Conservation (phyloP, 441 rosid genomes). For the Dalechampia spathulata region DNA sequence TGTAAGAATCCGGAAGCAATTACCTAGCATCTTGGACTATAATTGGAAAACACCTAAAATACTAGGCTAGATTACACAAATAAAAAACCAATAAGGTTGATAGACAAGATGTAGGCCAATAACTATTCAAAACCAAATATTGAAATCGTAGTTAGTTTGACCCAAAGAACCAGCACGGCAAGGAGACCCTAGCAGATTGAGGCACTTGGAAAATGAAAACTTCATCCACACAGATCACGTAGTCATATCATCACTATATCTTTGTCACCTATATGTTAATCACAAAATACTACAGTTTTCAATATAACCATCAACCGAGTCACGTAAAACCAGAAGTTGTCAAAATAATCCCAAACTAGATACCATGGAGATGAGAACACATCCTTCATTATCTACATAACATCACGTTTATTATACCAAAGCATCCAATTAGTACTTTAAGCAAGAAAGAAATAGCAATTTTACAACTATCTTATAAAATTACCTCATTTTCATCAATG, state of each 20-base stretch:
- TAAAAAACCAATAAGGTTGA: background rate
- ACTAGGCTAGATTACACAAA: background rate
- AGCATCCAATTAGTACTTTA: background rate
- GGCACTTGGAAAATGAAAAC: too few relatives aligned
- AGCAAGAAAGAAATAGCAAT: background rate
- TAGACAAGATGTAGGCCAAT: background rate
- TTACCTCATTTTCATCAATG: constrained; percentile 83
- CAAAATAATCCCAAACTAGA: background rate
- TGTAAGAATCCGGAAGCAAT: too few relatives aligned
- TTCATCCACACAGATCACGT: too few relatives aligned
- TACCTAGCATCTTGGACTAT: background rate
- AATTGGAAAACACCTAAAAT: background rate
- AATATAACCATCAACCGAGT: background rate
- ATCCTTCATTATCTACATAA: background rate
- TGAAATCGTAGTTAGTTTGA: too few relatives aligned
- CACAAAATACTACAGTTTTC: too few relatives aligned
- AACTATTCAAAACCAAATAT: too few relatives aligned
- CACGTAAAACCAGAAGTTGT: background rate
- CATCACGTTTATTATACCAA: background rate
- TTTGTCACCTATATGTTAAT: too few relatives aligned
- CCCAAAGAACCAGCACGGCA: too few relatives aligned
- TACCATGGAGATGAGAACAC: background rate
- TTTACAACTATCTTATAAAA: background rate
- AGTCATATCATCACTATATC: too few relatives aligned
- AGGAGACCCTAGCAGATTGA: too few relatives aligned